A percentile compares a stretch with the other conserved stretches of the same genome.
Evolutionary conservation across 2,329 filamentous ascomycete species (phyloP).

Genomic region (Fusarium sp.): DNA sequence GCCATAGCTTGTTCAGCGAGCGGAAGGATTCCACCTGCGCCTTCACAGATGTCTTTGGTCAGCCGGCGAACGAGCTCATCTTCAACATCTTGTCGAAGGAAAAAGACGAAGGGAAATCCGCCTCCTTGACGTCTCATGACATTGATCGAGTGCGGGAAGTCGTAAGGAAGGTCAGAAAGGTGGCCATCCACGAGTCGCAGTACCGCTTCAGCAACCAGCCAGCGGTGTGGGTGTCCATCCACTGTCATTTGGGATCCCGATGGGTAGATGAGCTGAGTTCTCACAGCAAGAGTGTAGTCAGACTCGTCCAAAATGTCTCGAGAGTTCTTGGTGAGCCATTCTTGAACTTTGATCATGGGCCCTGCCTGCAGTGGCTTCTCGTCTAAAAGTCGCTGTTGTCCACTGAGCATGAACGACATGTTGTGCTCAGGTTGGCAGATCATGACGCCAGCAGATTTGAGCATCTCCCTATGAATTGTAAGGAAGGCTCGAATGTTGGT

Average conservation of each 20-base stretch:
- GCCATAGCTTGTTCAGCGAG: conserved; percentile 32
- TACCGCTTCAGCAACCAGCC: conserved; percentile 59
- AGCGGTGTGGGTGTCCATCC: conserved; percentile 66
- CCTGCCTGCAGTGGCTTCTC: conserved; percentile 56
- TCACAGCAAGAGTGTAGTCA: conserved; percentile 66
- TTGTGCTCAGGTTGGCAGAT: conserved; percentile 73
- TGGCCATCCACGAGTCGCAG: conserved; percentile 57
- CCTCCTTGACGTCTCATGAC: conserved; percentile 50
- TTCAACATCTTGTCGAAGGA: conserved; percentile 63
- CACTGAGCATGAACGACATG: conserved; percentile 73
- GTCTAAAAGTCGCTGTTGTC: conserved; percentile 67
- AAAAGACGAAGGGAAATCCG: conserved; percentile 62
- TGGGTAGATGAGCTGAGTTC: conserved; percentile 70
- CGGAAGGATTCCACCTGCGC: conserved; percentile 37
- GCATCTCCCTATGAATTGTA: conserved; percentile 54
- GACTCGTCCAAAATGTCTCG: conserved; percentile 76
- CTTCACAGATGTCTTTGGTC: conserved; percentile 37
- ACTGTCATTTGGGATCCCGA: conserved; percentile 62
- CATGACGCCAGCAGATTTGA: conserved; percentile 62
- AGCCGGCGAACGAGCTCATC: conserved; percentile 52
- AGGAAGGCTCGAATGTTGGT: conserved; percentile 48
- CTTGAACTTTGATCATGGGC: conserved; percentile 64
- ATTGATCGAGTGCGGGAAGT: conserved; percentile 48
- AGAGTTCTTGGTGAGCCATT: conserved; percentile 61
- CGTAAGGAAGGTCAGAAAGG: conserved; percentile 48